Evolutionary conservation across 345 rosid species (phyloP).

Genomic region (Dovyalis caffra): DNA sequence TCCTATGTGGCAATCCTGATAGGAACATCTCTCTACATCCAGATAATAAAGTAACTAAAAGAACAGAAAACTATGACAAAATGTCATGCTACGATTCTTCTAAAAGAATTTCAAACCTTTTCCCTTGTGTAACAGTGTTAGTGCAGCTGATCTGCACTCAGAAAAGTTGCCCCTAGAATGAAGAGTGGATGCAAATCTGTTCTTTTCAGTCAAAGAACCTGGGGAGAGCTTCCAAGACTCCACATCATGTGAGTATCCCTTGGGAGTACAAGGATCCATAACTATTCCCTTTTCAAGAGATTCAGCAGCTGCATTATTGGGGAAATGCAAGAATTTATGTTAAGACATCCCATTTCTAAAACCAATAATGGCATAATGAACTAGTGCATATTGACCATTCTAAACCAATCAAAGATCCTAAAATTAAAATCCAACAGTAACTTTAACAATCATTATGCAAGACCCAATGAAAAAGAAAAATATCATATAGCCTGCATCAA

Average conservation of each 20-base stretch:
- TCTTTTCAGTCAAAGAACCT: constrained; percentile 39
- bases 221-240: constrained; percentile 38
- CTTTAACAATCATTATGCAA: not conserved
- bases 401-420: constrained; percentile 2
- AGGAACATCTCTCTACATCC: constrained; percentile 64
- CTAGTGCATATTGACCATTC: not conserved
- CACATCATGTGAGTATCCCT: constrained; percentile 46
- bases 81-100: not conserved
- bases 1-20: constrained; percentile 64
- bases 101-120: constrained; percentile 47
- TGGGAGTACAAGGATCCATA: constrained; percentile 84
- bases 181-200: constrained; percentile 35
- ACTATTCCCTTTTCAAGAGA: constrained; percentile 35
- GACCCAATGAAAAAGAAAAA: not conserved
- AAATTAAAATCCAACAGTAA: not conserved
- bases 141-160: constrained; percentile 75
- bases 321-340: not conserved
- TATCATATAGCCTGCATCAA: not conserved
- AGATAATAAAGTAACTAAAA: constrained; percentile 12
- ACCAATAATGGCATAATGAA: not conserved
- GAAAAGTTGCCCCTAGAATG: constrained; percentile 82
- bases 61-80: not conserved
- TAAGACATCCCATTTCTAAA: not conserved
- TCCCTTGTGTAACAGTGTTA: constrained; percentile 61
- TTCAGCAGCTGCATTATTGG: constrained; percentile 42